These are phyloP conservation scores for Annulohypoxylon maeteangense DNA, from an alignment of 495 filamentous ascomycete species.

Conservation along the genomic window DNA sequence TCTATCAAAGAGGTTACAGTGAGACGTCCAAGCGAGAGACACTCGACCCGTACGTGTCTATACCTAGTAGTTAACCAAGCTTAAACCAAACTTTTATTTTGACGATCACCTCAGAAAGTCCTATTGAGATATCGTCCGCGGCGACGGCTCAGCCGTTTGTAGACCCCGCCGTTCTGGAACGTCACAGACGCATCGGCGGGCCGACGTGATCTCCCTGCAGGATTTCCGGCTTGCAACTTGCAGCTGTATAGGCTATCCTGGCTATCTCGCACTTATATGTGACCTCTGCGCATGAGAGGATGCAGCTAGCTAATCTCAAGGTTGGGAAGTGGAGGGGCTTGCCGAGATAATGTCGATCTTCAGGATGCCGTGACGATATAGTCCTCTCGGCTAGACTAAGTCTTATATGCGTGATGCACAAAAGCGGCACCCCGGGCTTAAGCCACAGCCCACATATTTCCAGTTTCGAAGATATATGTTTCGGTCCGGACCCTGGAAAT, in stretches of 20 bases:
- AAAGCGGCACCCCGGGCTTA: conserved; percentile 24
- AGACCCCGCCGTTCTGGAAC: conserved; percentile 51
- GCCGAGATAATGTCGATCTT: conserved; percentile 16
- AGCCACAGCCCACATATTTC: conserved; percentile 22
- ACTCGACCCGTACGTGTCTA: conserved; percentile 34
- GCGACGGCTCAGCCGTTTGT: conserved; percentile 54
- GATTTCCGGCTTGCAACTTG: not conserved
- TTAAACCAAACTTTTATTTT: conserved; percentile 25
- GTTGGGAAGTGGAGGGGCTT: conserved; percentile 11
- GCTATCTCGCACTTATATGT: conserved; percentile 2
- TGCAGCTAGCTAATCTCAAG: conserved; percentile 15
- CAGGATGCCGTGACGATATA: conserved; percentile 10
- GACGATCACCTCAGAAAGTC: conserved; percentile 26
- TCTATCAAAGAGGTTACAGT: conserved; percentile 50
- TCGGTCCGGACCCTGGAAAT: conserved; percentile 22
- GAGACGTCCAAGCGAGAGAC: conserved; percentile 32
- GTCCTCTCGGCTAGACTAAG: conserved; percentile 11
- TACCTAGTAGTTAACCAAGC: conserved; percentile 10
- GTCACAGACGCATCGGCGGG: conserved; percentile 26
- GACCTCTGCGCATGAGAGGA: not conserved
- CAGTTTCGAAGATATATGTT: conserved; percentile 15
- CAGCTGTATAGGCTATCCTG: conserved; percentile 2
- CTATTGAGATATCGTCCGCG: conserved; percentile 49
- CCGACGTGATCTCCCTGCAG: conserved; percentile 15
- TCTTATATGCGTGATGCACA: conserved; percentile 20